Percentiles rank a stretch among this genome's conserved stretches.
Evolutionary conservation across 2,329 filamentous ascomycete genomes (phyloP).

Genomic region (Cercospora zeina): DNA sequence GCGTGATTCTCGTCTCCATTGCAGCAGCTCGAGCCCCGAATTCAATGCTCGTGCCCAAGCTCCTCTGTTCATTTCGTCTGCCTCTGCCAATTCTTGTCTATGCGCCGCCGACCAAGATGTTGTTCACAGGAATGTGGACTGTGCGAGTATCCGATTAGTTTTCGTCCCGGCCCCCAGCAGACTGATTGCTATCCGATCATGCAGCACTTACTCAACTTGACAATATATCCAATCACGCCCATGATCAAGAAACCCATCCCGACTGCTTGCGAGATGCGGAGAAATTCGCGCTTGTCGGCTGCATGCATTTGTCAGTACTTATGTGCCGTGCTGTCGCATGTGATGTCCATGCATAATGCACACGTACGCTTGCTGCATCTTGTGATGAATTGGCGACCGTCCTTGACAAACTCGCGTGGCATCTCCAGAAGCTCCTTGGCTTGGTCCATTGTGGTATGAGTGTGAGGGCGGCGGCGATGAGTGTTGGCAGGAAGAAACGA

Average conservation of each 20-base stretch:
- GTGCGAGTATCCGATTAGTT: background rate
- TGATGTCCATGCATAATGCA: background rate
- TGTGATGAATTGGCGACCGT: constrained; percentile 53
- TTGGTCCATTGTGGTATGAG: constrained; percentile 52
- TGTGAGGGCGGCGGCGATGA: background rate
- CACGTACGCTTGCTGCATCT: constrained; percentile 51
- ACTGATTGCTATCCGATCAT: background rate
- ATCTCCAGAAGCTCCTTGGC: constrained; percentile 70
- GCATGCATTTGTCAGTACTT: constrained; percentile 15
- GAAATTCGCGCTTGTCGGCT: constrained; percentile 61
- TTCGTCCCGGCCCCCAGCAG: background rate
- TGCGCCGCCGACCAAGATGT: constrained; percentile 67
- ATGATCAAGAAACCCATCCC: constrained; percentile 70
- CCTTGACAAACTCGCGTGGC: constrained; percentile 63
- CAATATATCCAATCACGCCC: constrained; percentile 68
- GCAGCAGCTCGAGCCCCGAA: background rate
- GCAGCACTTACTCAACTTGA: constrained; percentile 61
- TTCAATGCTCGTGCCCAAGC: background rate
- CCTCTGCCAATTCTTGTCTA: constrained; percentile 42
- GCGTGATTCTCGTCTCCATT: background rate
- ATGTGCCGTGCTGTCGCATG: background rate
- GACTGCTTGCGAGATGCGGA: constrained; percentile 64
- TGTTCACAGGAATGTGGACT: constrained; percentile 71
- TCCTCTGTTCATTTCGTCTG: background rate
- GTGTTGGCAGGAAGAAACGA: background rate